A percentile compares a stretch with the other conserved stretches of the same genome.
Conservation (phyloP, 139 green algal genomes). For the Chlorella vulgaris region DNA sequence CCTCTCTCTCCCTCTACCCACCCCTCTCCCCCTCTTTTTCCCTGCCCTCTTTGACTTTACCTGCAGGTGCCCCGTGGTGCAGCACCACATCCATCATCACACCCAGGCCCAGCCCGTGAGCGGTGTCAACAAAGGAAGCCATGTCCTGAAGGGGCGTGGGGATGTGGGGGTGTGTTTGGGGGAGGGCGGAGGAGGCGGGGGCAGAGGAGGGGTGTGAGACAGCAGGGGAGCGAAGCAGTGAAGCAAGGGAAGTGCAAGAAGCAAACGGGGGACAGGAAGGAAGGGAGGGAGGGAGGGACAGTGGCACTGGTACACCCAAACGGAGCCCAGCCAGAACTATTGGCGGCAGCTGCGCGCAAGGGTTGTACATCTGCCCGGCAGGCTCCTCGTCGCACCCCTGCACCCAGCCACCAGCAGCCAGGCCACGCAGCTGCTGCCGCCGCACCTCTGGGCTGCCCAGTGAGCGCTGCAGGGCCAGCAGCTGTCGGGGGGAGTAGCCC, state of each 20-base stretch:
- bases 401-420: neutral
- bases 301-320: no score
- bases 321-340: no score
- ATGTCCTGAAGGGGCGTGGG: conserved; percentile 42
- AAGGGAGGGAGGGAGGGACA: no score
- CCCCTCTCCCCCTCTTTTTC: no score
- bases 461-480: conserved; percentile 48
- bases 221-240: no score
- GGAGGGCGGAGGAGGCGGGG: no score
- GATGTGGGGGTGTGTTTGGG: neutral
- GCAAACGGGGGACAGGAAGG: no score
- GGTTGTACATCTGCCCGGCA: no score
- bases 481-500: conserved; percentile 72
- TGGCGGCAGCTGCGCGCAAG: no score
- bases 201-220: neutral
- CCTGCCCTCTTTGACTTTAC: conserved; percentile 61
- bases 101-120: conserved; percentile 53
- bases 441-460: conserved; percentile 52
- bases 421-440: neutral
- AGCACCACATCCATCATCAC: conserved; percentile 79
- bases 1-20: no score
- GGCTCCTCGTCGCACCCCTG: no score
- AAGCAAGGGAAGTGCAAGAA: no score
- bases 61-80: conserved; percentile 61
- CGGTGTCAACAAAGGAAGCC: conserved; percentile 61